Percentiles rank a stretch among this genome's conserved stretches.
These are phyloP conservation scores for Lodderomyces jiufengensis DNA, from an alignment of 1,139 yeast genomes.

Conservation along the genomic window DNA sequence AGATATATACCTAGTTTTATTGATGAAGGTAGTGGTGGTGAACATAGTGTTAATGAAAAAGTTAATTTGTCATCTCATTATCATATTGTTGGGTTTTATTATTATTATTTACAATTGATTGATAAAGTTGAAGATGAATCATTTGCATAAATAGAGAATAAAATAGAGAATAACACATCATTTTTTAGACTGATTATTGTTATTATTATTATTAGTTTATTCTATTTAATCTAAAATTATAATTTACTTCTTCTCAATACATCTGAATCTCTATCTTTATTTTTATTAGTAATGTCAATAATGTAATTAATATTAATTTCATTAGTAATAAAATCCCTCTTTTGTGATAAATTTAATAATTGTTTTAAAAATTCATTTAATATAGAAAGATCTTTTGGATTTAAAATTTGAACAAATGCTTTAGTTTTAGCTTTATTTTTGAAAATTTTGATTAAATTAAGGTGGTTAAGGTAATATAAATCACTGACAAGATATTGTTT, in stretches of 20 bases:
- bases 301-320: constrained; percentile 30
- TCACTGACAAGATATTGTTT: constrained; percentile 44
- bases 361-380: constrained; percentile 26
- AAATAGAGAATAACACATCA: too few relatives aligned
- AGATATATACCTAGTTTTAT: constrained; percentile 33
- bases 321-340: constrained; percentile 13
- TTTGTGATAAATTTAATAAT: constrained; percentile 15
- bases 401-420: constrained; percentile 37
- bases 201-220: too few relatives aligned
- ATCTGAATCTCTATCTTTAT: constrained; percentile 19
- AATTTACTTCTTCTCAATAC: constrained; percentile 5
- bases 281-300: constrained; percentile 39
- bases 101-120: constrained; percentile 35
- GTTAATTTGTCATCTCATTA: constrained; percentile 25
- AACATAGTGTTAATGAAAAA: constrained; percentile 37
- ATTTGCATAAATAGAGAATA: constrained; percentile 4
- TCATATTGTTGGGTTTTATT: constrained; percentile 31
- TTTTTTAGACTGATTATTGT: too few relatives aligned
- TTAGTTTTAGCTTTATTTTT: constrained; percentile 43
- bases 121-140: constrained; percentile 20
- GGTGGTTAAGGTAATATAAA: constrained; percentile 38
- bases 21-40: constrained; percentile 13
- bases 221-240: constrained; percentile 7
- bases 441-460: constrained; percentile 34
- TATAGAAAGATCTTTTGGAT: constrained; percentile 28